phyloP scores from a whole-genome alignment of 306 rosid species.

The Echinosophora koreensis region DNA sequence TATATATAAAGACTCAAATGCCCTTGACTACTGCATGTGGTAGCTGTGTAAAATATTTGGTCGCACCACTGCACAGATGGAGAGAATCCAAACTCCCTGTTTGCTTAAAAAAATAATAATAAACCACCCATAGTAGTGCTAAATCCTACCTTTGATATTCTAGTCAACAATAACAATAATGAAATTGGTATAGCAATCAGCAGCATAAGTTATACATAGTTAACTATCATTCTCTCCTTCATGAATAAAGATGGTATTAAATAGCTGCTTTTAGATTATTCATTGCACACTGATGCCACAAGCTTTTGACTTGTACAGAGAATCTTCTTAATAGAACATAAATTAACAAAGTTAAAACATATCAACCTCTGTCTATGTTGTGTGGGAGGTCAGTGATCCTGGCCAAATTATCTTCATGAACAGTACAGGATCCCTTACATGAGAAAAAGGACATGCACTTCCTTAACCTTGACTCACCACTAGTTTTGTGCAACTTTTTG shows the following conservation, averaged over 20 bases:
- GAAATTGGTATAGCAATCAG: background rate
- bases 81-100: too few relatives aligned
- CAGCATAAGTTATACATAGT: background rate
- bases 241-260: background rate
- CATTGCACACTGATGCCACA: background rate
- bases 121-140: background rate
- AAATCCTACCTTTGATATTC: background rate
- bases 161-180: constrained; percentile 14
- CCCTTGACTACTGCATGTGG: too few relatives aligned
- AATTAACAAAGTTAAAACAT: background rate
- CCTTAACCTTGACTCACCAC: constrained; percentile 43
- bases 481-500: constrained; percentile 27
- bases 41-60: too few relatives aligned
- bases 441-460: constrained; percentile 50
- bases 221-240: background rate
- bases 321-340: background rate
- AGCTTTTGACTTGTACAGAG: background rate
- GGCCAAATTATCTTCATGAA: constrained; percentile 60
- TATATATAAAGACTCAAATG: too few relatives aligned
- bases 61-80: too few relatives aligned
- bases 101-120: too few relatives aligned
- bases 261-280: background rate
- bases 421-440: constrained; percentile 56
- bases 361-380: constrained; percentile 28
- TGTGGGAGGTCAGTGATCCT: constrained; percentile 53